phyloP scores from a whole-genome alignment of 208 protist genomes.

The Acanthamoeba triangularis region DNA sequence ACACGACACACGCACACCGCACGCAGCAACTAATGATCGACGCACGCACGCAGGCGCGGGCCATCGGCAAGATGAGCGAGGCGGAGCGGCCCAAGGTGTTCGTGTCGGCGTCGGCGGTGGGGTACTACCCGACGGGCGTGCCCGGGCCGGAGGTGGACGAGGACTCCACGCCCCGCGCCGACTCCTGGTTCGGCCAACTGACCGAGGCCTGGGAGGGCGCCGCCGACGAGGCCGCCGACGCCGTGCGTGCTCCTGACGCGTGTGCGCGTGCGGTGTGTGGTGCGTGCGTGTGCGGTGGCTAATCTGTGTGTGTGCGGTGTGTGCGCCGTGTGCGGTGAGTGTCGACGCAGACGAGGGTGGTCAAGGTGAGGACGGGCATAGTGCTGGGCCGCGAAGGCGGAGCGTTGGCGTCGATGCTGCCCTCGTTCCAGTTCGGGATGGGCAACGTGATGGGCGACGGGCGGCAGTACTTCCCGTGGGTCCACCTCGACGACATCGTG shows the following conservation, averaged over 20 bases:
- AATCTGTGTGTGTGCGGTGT: background rate
- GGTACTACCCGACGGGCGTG: constrained; percentile 67
- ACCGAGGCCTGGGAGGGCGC: constrained; percentile 28
- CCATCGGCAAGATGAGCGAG: background rate
- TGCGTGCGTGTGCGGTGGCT: background rate
- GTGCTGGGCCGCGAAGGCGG: constrained; percentile 39
- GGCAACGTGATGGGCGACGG: constrained; percentile 55
- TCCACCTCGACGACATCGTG: constrained; percentile 73
- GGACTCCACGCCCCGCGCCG: background rate
- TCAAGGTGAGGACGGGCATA: constrained; percentile 50
- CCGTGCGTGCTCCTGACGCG: background rate
- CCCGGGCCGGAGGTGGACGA: constrained; percentile 74
- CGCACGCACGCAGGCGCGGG: background rate
- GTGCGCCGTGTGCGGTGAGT: background rate
- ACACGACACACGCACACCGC: background rate
- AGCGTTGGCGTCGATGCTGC: constrained; percentile 46
- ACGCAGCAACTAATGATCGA: background rate
- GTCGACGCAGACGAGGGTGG: constrained; percentile 12
- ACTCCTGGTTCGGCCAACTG: constrained; percentile 62
- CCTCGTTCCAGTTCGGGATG: constrained; percentile 47
- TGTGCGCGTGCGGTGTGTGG: background rate
- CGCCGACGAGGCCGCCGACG: background rate
- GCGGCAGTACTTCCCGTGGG: constrained; percentile 71
- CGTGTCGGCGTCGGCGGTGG: constrained; percentile 50
- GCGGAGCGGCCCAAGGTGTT: constrained; percentile 39